These are phyloP conservation scores for Corylus avellana DNA, from an alignment of 306 rosid species.

Conservation along the genomic window DNA sequence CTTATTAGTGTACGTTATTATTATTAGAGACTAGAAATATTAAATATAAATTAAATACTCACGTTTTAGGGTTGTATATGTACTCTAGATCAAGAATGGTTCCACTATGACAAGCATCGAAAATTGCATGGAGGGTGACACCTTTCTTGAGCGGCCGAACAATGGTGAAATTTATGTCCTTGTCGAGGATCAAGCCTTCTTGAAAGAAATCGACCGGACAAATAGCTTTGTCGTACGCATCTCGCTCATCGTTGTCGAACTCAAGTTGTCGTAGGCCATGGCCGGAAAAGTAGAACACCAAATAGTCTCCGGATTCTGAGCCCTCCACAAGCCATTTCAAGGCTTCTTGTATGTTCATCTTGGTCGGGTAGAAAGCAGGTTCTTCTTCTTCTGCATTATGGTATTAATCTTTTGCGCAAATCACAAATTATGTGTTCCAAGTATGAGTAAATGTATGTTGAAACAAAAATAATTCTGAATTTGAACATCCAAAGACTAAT, in stretches of 20 bases:
- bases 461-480: not conserved
- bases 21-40: not conserved
- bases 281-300: constrained; percentile 91
- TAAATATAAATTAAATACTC: no score
- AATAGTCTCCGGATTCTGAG: constrained; percentile 52
- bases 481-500: no score
- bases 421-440: no score
- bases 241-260: constrained; percentile 59
- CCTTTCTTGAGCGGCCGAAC: no score
- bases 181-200: no score
- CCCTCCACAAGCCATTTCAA: constrained; percentile 83
- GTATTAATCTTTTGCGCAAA: not conserved
- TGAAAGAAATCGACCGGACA: constrained; percentile 66
- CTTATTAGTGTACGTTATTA: no score
- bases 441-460: not conserved
- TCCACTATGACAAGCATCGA: no score
- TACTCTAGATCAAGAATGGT: no score
- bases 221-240: constrained; percentile 69
- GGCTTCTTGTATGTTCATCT: constrained; percentile 57
- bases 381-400: constrained; percentile 45
- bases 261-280: constrained; percentile 74
- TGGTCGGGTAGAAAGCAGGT: constrained; percentile 48
- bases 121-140: no score
- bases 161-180: no score
- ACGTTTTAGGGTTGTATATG: no score